Conservation (phyloP, 345 rosid genomes). For the Pistacia vera region DNA sequence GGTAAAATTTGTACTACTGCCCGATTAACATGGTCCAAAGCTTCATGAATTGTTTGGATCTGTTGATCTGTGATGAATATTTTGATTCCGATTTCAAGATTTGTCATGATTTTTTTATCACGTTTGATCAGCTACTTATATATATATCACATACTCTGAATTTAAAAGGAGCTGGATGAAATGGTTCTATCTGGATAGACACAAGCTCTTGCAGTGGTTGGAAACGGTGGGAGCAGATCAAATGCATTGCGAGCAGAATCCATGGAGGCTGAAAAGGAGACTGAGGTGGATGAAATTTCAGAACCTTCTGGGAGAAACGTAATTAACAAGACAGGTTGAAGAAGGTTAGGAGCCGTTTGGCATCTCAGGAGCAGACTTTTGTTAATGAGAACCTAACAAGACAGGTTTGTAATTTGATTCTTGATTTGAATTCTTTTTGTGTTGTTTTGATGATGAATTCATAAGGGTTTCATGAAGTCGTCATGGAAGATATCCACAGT, state of each 20-base stretch:
- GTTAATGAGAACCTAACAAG: too few relatives aligned
- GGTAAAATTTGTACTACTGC: too few relatives aligned
- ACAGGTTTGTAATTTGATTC: too few relatives aligned
- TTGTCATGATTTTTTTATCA: conserved; percentile 9
- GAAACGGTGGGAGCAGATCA: conserved; percentile 60
- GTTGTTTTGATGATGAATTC: too few relatives aligned
- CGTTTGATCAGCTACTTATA: conserved; percentile 6
- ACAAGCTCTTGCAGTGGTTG: conserved; percentile 47
- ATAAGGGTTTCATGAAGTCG: too few relatives aligned
- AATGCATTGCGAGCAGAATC: conserved; percentile 33
- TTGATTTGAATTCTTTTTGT: too few relatives aligned
- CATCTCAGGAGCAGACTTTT: too few relatives aligned
- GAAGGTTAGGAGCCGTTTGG: too few relatives aligned
- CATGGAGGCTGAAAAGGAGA: conserved; percentile 19
- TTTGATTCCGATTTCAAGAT: not conserved
- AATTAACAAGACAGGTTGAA: conserved; percentile 11
- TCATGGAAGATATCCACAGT: too few relatives aligned
- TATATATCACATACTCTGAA: not conserved
- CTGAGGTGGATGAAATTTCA: conserved; percentile 35
- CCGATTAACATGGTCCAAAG: not conserved
- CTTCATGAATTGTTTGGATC: not conserved
- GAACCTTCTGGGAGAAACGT: conserved; percentile 59
- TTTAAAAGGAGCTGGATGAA: conserved; percentile 84
- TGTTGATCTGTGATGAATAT: not conserved
- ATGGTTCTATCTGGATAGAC: conserved; percentile 95